These are phyloP conservation scores for Claviceps sp. DNA, from an alignment of 2,329 filamentous ascomycete genomes.

Conservation along the genomic window DNA sequence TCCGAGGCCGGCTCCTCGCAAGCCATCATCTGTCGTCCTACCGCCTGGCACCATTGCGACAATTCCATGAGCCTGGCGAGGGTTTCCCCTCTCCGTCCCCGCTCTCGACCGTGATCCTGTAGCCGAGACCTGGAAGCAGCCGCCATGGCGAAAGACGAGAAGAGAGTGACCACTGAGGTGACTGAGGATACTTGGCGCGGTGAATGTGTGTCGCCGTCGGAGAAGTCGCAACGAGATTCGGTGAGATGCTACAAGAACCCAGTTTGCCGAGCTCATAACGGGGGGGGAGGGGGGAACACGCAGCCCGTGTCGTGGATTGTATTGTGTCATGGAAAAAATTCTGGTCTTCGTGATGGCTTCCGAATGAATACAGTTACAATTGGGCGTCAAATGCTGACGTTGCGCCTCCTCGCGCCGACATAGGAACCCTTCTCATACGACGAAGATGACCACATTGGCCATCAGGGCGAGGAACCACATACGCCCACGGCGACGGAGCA, in stretches of 20 bases:
- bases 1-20: not conserved
- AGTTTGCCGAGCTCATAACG: not conserved
- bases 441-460: slow-evolving; percentile 22
- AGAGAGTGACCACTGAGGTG: slow-evolving; percentile 12
- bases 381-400: not conserved
- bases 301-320: no score
- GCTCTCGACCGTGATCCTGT: not conserved
- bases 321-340: no score
- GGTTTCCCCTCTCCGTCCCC: slow-evolving; percentile 6
- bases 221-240: slow-evolving; percentile 7
- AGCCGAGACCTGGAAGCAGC: not conserved
- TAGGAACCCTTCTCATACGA: slow-evolving; percentile 25
- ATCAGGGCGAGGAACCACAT: slow-evolving; percentile 14
- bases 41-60: slow-evolving; percentile 9
- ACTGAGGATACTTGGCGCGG: slow-evolving; percentile 9
- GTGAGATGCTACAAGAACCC: slow-evolving; percentile 2
- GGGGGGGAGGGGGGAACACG: no score
- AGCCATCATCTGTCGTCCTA: not conserved
- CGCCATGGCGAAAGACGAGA: slow-evolving; percentile 19
- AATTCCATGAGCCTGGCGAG: slow-evolving; percentile 4
- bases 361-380: not conserved
- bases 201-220: slow-evolving; percentile 6
- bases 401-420: not conserved
- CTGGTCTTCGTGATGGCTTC: not conserved
- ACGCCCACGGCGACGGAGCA: slow-evolving; percentile 17